These are phyloP conservation scores for Hypomontagnella monticulosa DNA, from an alignment of 495 filamentous ascomycete genomes.

Conservation along the genomic window DNA sequence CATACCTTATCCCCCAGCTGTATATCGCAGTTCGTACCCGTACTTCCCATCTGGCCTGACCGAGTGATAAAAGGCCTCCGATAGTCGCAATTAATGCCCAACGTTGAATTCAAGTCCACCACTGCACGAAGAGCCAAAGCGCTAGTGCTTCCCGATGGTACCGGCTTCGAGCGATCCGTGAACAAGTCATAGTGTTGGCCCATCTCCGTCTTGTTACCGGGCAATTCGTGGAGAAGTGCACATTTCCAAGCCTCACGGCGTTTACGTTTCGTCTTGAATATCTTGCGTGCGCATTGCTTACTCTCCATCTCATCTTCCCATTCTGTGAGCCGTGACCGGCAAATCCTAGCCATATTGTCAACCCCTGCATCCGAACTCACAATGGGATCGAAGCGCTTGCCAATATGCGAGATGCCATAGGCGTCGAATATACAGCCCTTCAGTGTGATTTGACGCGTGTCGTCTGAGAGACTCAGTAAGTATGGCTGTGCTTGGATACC, in stretches of 20 bases:
- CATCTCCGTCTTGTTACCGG: slow-evolving; percentile 4
- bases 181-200: slow-evolving; percentile 16
- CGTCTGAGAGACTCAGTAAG: slow-evolving; percentile 4
- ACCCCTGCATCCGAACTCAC: background rate
- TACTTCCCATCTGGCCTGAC: slow-evolving; percentile 22
- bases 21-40: slow-evolving; percentile 16
- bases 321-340: background rate
- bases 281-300: slow-evolving; percentile 1
- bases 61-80: slow-evolving; percentile 18
- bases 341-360: background rate
- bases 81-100: slow-evolving; percentile 4
- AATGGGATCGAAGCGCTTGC: background rate
- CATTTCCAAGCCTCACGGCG: slow-evolving; percentile 21
- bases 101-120: background rate
- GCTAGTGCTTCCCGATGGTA: background rate
- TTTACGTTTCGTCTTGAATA: slow-evolving; percentile 4
- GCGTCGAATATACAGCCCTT: slow-evolving; percentile 5
- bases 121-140: slow-evolving; percentile 4
- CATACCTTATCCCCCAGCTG: slow-evolving; percentile 6
- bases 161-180: slow-evolving; percentile 1
- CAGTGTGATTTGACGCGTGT: slow-evolving; percentile 6
- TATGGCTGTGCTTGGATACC: background rate
- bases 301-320: slow-evolving; percentile 26
- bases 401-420: slow-evolving; percentile 1
- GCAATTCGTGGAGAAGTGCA: slow-evolving; percentile 15